A percentile compares a stretch with the other conserved stretches of the same genome.
Conservation (phyloP, 495 filamentous ascomycete genomes). For the Aspergillus biplanus region DNA sequence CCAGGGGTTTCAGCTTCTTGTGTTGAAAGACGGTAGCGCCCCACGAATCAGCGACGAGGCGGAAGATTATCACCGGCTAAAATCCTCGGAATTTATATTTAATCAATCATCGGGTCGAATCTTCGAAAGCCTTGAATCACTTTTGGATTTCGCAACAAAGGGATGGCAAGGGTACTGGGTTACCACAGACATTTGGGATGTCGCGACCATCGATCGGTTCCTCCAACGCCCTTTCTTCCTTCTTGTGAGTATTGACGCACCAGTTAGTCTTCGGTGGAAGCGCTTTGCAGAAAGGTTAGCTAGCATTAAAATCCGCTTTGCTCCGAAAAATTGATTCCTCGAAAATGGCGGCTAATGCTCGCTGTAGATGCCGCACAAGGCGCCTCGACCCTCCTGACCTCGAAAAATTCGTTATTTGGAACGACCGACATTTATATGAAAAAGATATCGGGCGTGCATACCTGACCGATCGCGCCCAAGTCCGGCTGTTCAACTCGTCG, state of each 20-base stretch:
- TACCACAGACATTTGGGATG: constrained; percentile 76
- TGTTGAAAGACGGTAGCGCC: constrained; percentile 30
- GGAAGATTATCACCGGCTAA: constrained; percentile 36
- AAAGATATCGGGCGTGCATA: constrained; percentile 64
- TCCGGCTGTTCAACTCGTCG: constrained; percentile 84
- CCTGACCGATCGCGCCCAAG: constrained; percentile 76
- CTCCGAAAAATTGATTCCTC: neutral
- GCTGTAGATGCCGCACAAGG: constrained; percentile 45
- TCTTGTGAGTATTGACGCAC: constrained; percentile 88
- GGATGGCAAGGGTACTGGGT: constrained; percentile 83
- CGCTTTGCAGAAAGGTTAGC: constrained; percentile 63
- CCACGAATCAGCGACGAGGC: constrained; percentile 30
- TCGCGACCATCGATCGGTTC: constrained; percentile 69
- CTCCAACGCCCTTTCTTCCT: constrained; percentile 87
- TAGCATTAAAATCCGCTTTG: neutral
- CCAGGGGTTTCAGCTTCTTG: constrained; percentile 67
- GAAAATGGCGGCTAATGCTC: constrained; percentile 2
- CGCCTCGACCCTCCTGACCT: constrained; percentile 58
- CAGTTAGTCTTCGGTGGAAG: constrained; percentile 78
- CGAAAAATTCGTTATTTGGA: constrained; percentile 75
- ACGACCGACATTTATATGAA: constrained; percentile 78
- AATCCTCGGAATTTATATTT: constrained; percentile 33
- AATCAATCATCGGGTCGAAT: constrained; percentile 28
- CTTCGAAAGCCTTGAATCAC: constrained; percentile 62
- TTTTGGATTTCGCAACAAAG: constrained; percentile 85